Conservation (phyloP, 257 asterid genomes). For the Avicennia marina region DNA sequence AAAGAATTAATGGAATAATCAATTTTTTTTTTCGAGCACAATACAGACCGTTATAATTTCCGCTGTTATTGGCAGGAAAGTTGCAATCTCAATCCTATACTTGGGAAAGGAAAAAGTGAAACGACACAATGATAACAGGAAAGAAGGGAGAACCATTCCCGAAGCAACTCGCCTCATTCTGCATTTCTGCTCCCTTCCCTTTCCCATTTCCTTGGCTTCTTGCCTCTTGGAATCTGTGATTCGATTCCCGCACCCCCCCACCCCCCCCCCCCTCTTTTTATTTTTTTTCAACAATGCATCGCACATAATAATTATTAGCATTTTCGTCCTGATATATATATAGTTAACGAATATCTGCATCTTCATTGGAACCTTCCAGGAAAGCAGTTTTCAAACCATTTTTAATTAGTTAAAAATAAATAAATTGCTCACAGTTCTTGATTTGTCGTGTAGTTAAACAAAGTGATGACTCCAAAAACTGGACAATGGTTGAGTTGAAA, state of each 20-base stretch:
- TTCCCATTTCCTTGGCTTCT: slow-evolving; percentile 41
- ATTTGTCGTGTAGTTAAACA: slow-evolving; percentile 10
- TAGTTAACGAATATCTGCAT: slow-evolving; percentile 13
- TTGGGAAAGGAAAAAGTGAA: background rate
- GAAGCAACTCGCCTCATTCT: slow-evolving; percentile 28
- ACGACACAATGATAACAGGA: slow-evolving; percentile 12
- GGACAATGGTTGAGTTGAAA: slow-evolving; percentile 29
- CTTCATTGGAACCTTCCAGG: slow-evolving; percentile 29
- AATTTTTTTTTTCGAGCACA: no score
- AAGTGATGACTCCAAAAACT: slow-evolving; percentile 18
- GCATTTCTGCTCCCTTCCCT: slow-evolving; percentile 19
- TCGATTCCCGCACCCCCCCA: no score
- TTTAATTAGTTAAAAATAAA: background rate
- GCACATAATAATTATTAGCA: no score
- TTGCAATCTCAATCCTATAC: background rate
- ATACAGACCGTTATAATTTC: no score
- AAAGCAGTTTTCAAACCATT: background rate
- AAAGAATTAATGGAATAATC: no score
- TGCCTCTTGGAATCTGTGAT: slow-evolving; percentile 36
- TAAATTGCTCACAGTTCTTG: background rate
- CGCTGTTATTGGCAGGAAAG: no score
- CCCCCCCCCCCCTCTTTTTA: no score
- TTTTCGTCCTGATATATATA: slow-evolving; percentile 4
- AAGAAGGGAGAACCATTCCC: slow-evolving; percentile 29
- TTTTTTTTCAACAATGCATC: background rate